Percentiles rank a stretch among this genome's conserved stretches.
Conservation (phyloP, 2,329 filamentous ascomycete genomes). For the Phyllosticta capitalensis region DNA sequence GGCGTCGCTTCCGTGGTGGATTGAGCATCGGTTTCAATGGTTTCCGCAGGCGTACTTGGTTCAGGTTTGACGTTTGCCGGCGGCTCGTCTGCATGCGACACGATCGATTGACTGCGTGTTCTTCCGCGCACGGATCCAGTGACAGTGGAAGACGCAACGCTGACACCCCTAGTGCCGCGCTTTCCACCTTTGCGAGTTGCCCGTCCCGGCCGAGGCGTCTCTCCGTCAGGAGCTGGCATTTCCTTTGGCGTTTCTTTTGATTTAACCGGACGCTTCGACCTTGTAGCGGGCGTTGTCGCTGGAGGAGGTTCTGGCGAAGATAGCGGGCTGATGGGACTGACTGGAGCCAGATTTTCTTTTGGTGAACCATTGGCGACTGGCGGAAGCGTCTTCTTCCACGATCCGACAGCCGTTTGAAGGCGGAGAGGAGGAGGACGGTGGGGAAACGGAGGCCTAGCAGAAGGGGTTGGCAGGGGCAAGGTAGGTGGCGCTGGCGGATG, state of each 20-base stretch:
- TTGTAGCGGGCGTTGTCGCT: conserved; percentile 1
- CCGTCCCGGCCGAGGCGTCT: conserved; percentile 1
- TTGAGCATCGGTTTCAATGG: conserved; percentile 29
- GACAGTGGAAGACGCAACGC: conserved; percentile 38
- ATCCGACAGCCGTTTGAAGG: conserved; percentile 1
- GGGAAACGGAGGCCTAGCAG: background rate
- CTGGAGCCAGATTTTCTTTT: conserved; percentile 1
- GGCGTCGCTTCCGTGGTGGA: conserved; percentile 9
- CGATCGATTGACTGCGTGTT: conserved; percentile 40
- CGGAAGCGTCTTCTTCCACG: conserved; percentile 7
- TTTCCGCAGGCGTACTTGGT: conserved; percentile 35
- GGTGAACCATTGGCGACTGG: background rate
- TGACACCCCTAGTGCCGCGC: conserved; percentile 23
- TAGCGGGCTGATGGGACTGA: conserved; percentile 8
- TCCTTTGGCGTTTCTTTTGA: conserved; percentile 11
- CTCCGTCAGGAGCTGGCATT: conserved; percentile 8
- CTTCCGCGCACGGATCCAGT: conserved; percentile 35
- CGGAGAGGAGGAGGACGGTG: background rate
- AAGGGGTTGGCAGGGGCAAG: conserved; percentile 1
- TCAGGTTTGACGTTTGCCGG: conserved; percentile 40
- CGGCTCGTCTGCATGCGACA: conserved; percentile 35
- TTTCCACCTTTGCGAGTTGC: background rate
- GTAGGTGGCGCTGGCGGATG: background rate
- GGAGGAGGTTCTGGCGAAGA: background rate
- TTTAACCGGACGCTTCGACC: conserved; percentile 2